These are phyloP conservation scores for Fraxinus sp. DNA, from an alignment of 305 asterid genomes.

Conservation along the genomic window DNA sequence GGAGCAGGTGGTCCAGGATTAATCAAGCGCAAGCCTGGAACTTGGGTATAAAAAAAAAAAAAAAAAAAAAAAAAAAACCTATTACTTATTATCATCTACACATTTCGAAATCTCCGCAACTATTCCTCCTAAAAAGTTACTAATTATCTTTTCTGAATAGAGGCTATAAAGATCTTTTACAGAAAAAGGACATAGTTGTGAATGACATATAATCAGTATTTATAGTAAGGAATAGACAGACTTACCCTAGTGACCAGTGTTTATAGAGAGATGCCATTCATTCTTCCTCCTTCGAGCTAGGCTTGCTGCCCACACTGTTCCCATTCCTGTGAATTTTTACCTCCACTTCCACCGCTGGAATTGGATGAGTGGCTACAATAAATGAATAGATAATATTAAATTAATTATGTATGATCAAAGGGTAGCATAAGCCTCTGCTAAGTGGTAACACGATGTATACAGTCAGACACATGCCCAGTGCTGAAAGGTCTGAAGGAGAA, in stretches of 20 bases:
- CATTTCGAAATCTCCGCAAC: no score
- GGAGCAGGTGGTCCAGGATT: no score
- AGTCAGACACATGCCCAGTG: not conserved
- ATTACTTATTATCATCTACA: no score
- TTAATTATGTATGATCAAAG: not conserved
- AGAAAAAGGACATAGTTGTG: not conserved
- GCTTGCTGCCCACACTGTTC: conserved; percentile 28
- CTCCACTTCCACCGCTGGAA: conserved; percentile 34
- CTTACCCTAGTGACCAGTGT: conserved; percentile 19
- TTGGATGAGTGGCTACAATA: conserved; percentile 40
- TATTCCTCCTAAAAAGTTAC: no score
- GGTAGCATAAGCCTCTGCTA: not conserved
- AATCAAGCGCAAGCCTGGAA: no score
- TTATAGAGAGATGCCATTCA: conserved; percentile 15
- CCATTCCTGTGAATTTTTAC: conserved; percentile 28
- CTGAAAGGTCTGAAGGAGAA: not conserved
- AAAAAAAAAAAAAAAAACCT: no score
- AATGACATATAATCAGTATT: not conserved
- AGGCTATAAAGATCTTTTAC: not conserved
- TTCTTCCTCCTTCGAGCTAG: conserved; percentile 38
- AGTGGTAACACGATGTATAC: not conserved
- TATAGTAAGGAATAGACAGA: not conserved
- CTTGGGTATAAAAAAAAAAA: no score
- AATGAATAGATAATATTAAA: not conserved
- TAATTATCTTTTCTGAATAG: no score